Conservation (phyloP, 768 basidiomycete species). For the Mycena albidolilacea region DNA sequence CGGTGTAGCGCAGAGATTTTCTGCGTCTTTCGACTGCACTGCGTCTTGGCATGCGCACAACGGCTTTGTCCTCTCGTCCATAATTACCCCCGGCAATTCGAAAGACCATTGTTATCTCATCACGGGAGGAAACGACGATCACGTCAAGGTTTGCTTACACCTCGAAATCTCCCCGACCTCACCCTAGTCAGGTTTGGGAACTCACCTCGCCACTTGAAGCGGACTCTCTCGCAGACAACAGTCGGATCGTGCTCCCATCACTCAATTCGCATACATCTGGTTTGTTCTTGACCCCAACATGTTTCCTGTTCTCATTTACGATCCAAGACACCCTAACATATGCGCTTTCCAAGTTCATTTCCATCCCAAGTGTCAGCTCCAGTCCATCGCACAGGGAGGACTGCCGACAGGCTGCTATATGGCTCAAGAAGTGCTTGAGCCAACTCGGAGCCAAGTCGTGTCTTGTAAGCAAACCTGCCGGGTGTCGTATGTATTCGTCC, state of each 20-base stretch:
- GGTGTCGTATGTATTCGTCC: neutral
- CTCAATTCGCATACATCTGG: constrained; percentile 44
- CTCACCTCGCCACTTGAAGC: constrained; percentile 51
- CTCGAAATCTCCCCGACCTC: neutral
- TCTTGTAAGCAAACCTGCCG: constrained; percentile 64
- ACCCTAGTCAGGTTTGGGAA: constrained; percentile 66
- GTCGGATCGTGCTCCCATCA: constrained; percentile 37
- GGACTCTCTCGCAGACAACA: constrained; percentile 37
- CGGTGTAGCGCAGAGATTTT: constrained; percentile 85
- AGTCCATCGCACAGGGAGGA: constrained; percentile 79
- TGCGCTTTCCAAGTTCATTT: constrained; percentile 88
- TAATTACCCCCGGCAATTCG: constrained; percentile 60
- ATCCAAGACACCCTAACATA: constrained; percentile 78
- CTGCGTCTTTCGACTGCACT: constrained; percentile 86
- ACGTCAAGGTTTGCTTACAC: constrained; percentile 75
- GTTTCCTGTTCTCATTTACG: constrained; percentile 7
- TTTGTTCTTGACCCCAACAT: constrained; percentile 16
- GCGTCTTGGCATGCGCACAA: constrained; percentile 87
- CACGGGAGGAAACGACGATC: constrained; percentile 89
- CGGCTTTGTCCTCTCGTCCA: constrained; percentile 87
- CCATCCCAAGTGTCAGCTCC: constrained; percentile 89
- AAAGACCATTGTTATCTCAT: constrained; percentile 61
- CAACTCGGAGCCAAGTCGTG: constrained; percentile 90
- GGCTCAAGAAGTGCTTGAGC: constrained; percentile 89
- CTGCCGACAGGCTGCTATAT: constrained; percentile 94